phyloP scores from a whole-genome alignment of 352 stramenopile genomes.

The Globisporangium okanoganense region DNA sequence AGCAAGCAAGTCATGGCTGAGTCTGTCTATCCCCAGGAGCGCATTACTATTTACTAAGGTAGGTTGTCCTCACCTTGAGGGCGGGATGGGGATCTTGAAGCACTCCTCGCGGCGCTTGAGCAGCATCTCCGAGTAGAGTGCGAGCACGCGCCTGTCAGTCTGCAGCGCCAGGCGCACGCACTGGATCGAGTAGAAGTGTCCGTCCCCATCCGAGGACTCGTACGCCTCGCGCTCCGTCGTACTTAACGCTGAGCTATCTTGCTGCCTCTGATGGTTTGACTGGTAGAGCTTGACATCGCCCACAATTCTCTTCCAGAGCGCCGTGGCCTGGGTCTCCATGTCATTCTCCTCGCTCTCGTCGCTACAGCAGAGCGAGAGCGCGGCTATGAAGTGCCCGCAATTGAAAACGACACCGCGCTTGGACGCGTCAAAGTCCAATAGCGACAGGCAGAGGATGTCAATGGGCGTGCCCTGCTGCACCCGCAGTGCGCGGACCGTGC shows the following conservation, averaged over 20 bases:
- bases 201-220: conserved; percentile 27
- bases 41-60: too few relatives aligned
- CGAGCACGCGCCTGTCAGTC: conserved; percentile 31
- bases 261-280: background rate
- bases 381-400: conserved; percentile 17
- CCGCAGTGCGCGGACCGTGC: conserved; percentile 43
- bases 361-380: conserved; percentile 36
- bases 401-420: conserved; percentile 21
- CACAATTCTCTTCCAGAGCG: conserved; percentile 23
- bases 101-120: conserved; percentile 49
- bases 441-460: conserved; percentile 37
- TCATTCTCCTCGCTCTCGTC: conserved; percentile 39
- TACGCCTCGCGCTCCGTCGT: conserved; percentile 20
- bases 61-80: conserved; percentile 17
- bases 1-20: too few relatives aligned
- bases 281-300: conserved; percentile 4
- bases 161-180: conserved; percentile 31
- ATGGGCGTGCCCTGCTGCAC: conserved; percentile 53
- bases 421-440: conserved; percentile 46
- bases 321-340: conserved; percentile 18
- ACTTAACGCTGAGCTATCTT: conserved; percentile 15
- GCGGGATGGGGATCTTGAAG: conserved; percentile 22
- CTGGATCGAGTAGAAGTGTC: conserved; percentile 34
- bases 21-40: too few relatives aligned
- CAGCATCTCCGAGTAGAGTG: conserved; percentile 45